Evolutionary conservation across 345 rosid species (phyloP), one percentile per base, ranked within the genome.

Genomic region (Physaria fendleri): DNA sequence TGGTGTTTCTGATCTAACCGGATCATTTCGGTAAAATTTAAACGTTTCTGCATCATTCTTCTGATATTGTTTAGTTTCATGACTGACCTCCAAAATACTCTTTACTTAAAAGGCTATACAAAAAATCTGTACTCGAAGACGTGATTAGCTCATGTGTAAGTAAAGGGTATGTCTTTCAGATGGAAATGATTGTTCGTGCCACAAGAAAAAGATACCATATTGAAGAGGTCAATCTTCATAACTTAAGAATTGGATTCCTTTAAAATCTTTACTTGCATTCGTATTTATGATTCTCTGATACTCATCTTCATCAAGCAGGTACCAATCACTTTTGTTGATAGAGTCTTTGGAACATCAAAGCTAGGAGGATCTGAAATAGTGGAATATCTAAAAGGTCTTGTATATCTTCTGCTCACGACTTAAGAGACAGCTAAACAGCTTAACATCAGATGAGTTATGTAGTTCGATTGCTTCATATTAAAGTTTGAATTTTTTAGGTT

Each of bases 161-260:
- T 59, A 93, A 89, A 72, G 96, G 97, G 21, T 89, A 90, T 37
- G 99, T 93, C 41, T 93, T 93, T 71, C 99, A 93, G 68, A 93
- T 93, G 96, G 99, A 93, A 82, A 93, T 93, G 95, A 89, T 93
- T 50, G 99, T 93, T 27, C 89, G 97, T 46, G 99, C 97, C 25
- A 77, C 95, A 22, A 85, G 99, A 66, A 85, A 82, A 69, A 83
- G 94, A 64, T 87, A 76, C 79, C 90, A 71, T 59, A 87, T 89
- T 58, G 99, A 93, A 77, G 99, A 93, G 99, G 74, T 71, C 10
- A 40, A 25, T 47, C 38, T 38, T 14, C 17, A 14, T 69, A 22
- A 54, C 30, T 10, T 15, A 28, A 52, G 47, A 20, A 13, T 61
- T 12, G 22, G 35, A 21, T 54, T 45, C 29, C 28, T 37, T 35